Evolutionary conservation across 176 grass and related monocot species (phyloP).

Genomic region (Lolium multiflorum): DNA sequence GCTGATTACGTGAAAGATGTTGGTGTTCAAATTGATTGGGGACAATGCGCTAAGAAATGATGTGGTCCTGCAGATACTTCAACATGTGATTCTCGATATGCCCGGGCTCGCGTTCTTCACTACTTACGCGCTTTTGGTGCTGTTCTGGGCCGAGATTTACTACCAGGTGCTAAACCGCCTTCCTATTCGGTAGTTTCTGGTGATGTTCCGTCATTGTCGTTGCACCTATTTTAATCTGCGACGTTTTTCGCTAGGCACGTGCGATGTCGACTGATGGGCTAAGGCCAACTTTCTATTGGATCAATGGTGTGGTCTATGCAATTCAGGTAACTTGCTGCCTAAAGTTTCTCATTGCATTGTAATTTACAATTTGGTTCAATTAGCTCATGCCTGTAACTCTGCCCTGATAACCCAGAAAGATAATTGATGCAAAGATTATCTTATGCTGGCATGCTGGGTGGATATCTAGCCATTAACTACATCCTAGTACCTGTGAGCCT

Average conservation of each 20-base stretch:
- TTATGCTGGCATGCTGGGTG: neutral
- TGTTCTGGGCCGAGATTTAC: conserved; percentile 99
- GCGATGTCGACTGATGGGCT: conserved; percentile 92
- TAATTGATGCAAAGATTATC: neutral
- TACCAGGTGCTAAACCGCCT: conserved; percentile 61
- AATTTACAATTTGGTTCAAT: conserved; percentile 18
- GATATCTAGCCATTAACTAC: conserved; percentile 22
- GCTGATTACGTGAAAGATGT: neutral
- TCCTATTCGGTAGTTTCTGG: neutral
- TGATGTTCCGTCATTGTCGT: conserved; percentile 26
- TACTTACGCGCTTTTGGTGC: conserved; percentile 86
- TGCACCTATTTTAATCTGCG: conserved; percentile 22
- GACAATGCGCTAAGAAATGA: too few species aligned
- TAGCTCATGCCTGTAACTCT: conserved; percentile 17
- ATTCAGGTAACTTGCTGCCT: conserved; percentile 65
- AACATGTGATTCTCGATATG: conserved; percentile 94
- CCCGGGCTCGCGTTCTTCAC: conserved; percentile 97
- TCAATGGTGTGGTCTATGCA: conserved; percentile 80
- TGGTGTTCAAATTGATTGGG: conserved; percentile 6
- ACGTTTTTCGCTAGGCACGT: conserved; percentile 65
- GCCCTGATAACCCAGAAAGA: neutral
- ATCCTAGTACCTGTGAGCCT: neutral
- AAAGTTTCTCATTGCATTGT: conserved; percentile 22
- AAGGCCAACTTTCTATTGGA: conserved; percentile 88
- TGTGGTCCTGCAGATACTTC: conserved; percentile 71